These are phyloP conservation scores for Starmerella lactis-condensi DNA, from an alignment of 805 yeast species.

Conservation along the genomic window DNA sequence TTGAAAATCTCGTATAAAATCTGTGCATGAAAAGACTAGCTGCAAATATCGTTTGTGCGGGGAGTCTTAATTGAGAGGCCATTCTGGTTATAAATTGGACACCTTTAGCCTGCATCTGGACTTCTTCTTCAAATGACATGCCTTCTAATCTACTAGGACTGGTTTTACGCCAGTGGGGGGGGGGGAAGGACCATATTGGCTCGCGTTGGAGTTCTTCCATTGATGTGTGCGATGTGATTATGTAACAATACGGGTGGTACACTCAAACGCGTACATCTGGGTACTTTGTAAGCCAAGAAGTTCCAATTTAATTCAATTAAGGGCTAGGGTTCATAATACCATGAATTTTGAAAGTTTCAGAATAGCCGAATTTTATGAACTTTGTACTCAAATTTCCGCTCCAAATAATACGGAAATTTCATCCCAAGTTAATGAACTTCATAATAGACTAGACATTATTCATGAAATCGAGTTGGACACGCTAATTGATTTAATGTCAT, in stretches of 20 bases:
- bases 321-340: not conserved
- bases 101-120: constrained; percentile 31
- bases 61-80: constrained; percentile 29
- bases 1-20: constrained; percentile 32
- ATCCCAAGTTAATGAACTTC: too few relatives aligned
- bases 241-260: not conserved
- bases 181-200: constrained; percentile 18
- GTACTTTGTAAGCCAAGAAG: constrained; percentile 1
- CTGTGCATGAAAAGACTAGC: constrained; percentile 34
- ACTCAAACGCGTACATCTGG: not conserved
- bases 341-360: not conserved
- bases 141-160: constrained; percentile 21
- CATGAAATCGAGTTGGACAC: constrained; percentile 2
- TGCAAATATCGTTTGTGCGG: constrained; percentile 31
- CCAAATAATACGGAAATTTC: too few relatives aligned
- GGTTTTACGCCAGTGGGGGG: constrained; percentile 10
- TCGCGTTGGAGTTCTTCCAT: constrained; percentile 16
- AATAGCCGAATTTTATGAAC: not conserved
- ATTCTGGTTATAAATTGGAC: constrained; percentile 30
- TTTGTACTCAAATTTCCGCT: constrained; percentile 3
- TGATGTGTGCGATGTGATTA: not conserved
- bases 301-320: not conserved
- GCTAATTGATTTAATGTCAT: not conserved
- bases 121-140: constrained; percentile 26
- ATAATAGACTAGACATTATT: constrained; percentile 2